A percentile compares a stretch with the other conserved stretches of the same genome.
These are phyloP conservation scores for Pichia paraexigua DNA, from an alignment of 805 yeast species.

Conservation along the genomic window DNA sequence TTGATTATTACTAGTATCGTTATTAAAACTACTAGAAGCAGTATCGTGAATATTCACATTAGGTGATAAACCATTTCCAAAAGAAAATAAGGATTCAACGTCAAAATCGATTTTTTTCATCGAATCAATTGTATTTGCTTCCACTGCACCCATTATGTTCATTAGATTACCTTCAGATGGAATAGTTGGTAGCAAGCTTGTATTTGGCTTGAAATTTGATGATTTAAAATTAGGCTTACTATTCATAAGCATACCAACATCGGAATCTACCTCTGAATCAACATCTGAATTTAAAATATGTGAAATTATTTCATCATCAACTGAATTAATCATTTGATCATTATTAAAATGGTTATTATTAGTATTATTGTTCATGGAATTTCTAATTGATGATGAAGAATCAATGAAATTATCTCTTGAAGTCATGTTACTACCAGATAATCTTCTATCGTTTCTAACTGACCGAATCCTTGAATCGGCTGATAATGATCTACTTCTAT, in stretches of 20 bases:
- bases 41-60: not conserved
- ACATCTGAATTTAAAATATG: constrained; percentile 8
- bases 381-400: not conserved
- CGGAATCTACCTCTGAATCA: constrained; percentile 7
- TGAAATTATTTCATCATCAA: constrained; percentile 6
- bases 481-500: constrained; percentile 12
- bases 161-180: constrained; percentile 20
- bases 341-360: not conserved
- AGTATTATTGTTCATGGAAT: not conserved
- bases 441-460: constrained; percentile 5
- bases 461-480: constrained; percentile 13
- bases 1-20: not conserved
- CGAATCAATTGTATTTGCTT: not conserved
- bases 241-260: not conserved
- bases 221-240: not conserved
- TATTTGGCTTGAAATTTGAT: constrained; percentile 1
- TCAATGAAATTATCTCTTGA: constrained; percentile 3
- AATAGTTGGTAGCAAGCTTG: constrained; percentile 15
- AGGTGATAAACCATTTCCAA: not conserved
- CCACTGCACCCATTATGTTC: constrained; percentile 11
- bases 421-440: constrained; percentile 1
- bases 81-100: not conserved
- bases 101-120: constrained; percentile 4
- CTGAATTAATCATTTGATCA: not conserved
- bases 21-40: not conserved